Conservation (phyloP, 108 stramenopile species). For the Conticribra guillardii region DNA sequence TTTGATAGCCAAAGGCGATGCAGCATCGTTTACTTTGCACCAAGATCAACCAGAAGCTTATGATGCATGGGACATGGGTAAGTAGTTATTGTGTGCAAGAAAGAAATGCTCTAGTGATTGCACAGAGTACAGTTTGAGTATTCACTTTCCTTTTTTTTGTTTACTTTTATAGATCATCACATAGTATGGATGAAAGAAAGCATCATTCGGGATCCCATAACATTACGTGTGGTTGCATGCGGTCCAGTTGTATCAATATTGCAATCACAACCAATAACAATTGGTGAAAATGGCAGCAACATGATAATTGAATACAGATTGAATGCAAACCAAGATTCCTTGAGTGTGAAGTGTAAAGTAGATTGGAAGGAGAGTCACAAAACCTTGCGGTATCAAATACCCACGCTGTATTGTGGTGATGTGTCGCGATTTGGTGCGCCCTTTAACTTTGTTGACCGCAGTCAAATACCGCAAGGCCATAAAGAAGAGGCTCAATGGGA, state of each 20-base stretch:
- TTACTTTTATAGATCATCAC: too few relatives aligned
- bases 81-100: too few relatives aligned
- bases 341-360: background rate
- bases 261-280: background rate
- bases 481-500: slow-evolving; percentile 15
- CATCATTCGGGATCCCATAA: background rate
- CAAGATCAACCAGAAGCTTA: slow-evolving; percentile 8
- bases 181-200: slow-evolving; percentile 11
- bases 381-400: slow-evolving; percentile 7
- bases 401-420: slow-evolving; percentile 11
- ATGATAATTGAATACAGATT: slow-evolving; percentile 3
- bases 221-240: slow-evolving; percentile 1
- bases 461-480: background rate
- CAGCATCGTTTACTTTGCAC: slow-evolving; percentile 13
- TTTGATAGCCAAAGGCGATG: slow-evolving; percentile 1
- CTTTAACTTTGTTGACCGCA: slow-evolving; percentile 14
- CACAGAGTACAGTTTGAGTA: too few relatives aligned
- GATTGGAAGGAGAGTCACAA: slow-evolving; percentile 15
- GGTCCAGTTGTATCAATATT: background rate
- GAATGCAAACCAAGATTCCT: background rate
- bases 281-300: slow-evolving; percentile 11
- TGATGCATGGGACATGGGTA: slow-evolving; percentile 18
- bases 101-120: too few relatives aligned
- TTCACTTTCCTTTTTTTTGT: too few relatives aligned
- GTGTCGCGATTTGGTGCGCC: slow-evolving; percentile 9